Percentiles rank a stretch among this genome's conserved stretches.
phyloP scores from a whole-genome alignment of 768 basidiomycete species.

The Pleurotus sapidus region DNA sequence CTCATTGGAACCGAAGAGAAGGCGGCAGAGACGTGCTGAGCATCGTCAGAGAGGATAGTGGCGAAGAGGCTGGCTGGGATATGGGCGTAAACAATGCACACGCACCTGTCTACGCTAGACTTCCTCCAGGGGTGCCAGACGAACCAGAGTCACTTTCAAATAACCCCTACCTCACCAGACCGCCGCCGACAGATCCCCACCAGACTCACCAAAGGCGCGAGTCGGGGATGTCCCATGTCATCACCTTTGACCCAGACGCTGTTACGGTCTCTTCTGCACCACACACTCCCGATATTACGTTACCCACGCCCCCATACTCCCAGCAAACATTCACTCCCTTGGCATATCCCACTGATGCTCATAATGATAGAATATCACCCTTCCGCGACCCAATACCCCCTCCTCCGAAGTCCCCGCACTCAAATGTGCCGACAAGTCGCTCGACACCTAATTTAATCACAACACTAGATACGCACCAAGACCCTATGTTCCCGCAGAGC shows the following conservation, averaged over 20 bases:
- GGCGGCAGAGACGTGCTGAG: not conserved
- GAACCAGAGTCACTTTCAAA: not conserved
- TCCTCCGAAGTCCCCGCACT: not conserved
- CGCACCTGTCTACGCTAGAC: not conserved
- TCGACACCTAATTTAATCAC: not conserved
- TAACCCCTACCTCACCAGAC: not conserved
- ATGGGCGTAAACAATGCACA: constrained; percentile 1
- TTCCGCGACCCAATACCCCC: not conserved
- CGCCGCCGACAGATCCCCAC: not conserved
- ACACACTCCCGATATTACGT: not conserved
- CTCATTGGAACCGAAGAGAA: not conserved
- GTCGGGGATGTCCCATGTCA: constrained; percentile 12
- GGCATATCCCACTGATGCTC: not conserved
- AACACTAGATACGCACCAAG: not conserved
- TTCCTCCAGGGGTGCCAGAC: not conserved
- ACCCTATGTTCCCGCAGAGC: not conserved
- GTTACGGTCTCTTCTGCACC: constrained; percentile 3
- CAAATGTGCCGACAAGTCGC: not conserved
- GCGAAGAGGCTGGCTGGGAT: constrained; percentile 11
- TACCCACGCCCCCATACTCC: not conserved
- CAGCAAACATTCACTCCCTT: not conserved
- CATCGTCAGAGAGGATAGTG: constrained; percentile 9
- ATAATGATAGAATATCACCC: not conserved
- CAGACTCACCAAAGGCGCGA: not conserved
- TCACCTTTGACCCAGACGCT: constrained; percentile 24